Conservation (phyloP, 495 filamentous ascomycete species). For the Aspergillus cavernicola region DNA sequence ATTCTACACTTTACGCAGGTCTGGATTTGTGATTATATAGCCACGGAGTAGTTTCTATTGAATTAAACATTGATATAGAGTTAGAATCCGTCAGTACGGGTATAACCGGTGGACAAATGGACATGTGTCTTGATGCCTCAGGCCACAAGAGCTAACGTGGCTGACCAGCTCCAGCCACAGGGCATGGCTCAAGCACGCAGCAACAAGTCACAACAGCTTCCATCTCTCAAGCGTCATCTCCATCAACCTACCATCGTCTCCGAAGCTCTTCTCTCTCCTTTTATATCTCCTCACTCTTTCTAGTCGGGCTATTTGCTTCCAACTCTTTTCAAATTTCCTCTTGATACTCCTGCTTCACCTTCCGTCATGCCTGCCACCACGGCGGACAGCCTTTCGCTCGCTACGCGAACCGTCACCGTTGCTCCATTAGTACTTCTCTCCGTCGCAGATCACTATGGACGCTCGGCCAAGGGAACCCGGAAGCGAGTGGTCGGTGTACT, state of each 20-base stretch:
- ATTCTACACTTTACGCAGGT: too few species aligned
- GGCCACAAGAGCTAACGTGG: conserved; percentile 12
- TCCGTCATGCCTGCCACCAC: conserved; percentile 86
- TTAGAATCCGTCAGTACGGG: too few species aligned
- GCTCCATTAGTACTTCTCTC: conserved; percentile 97
- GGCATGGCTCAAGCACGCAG: conserved; percentile 15
- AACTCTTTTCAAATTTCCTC: background rate
- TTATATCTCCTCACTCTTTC: background rate
- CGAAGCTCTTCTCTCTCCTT: background rate
- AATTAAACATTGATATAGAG: too few species aligned
- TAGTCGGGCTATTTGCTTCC: background rate
- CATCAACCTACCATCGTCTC: background rate
- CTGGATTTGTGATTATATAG: too few species aligned
- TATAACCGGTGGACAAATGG: background rate
- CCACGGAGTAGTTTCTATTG: too few species aligned
- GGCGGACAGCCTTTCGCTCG: conserved; percentile 87
- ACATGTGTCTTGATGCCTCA: conserved; percentile 12
- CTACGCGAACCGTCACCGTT: conserved; percentile 90
- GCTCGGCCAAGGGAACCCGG: conserved; percentile 79
- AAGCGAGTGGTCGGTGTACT: conserved; percentile 96
- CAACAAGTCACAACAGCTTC: conserved; percentile 12
- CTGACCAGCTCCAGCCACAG: conserved; percentile 10
- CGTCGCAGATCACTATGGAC: conserved; percentile 97
- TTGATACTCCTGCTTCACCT: conserved; percentile 11
- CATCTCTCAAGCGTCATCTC: conserved; percentile 15